phyloP scores from a whole-genome alignment of 352 stramenopile species.

The Halophytophthora batemanensis region DNA sequence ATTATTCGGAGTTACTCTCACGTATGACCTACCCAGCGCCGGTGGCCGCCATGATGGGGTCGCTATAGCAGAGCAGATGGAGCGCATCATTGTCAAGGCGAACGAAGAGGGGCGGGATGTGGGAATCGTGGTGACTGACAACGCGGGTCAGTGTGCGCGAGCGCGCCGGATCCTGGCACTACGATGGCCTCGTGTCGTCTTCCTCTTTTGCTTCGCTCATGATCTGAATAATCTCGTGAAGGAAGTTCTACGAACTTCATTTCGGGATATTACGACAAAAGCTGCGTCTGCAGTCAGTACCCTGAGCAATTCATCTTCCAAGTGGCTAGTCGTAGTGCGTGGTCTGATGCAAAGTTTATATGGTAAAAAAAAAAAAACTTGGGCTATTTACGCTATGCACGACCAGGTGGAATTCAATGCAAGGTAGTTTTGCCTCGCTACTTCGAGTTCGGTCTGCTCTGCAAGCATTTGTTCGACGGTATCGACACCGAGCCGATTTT shows the following conservation, averaged over 20 bases:
- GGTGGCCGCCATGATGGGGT: neutral
- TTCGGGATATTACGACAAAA: conserved; percentile 1
- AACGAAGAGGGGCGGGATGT: too few relatives aligned
- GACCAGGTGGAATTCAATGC: conserved; percentile 11
- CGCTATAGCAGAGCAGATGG: neutral
- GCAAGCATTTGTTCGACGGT: conserved; percentile 5
- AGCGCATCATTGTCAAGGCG: too few relatives aligned
- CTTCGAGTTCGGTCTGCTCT: conserved; percentile 8
- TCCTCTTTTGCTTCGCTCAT: conserved; percentile 13
- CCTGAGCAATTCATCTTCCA: conserved; percentile 15
- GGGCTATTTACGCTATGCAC: conserved; percentile 9
- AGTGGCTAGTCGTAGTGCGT: conserved; percentile 13
- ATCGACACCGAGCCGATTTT: conserved; percentile 8
- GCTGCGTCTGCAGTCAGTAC: conserved; percentile 5
- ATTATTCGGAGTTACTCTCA: neutral
- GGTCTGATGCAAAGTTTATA: too few relatives aligned
- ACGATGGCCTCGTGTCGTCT: conserved; percentile 11
- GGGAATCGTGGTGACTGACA: too few relatives aligned
- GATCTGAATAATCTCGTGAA: conserved; percentile 22
- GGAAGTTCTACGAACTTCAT: conserved; percentile 8
- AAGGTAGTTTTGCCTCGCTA: conserved; percentile 10
- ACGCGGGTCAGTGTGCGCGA: too few relatives aligned
- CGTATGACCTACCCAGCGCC: neutral
- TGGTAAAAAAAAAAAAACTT: neutral
- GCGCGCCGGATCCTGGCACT: conserved; percentile 9